Evolutionary conservation across 139 green algal genomes (phyloP).

Genomic region (Chlamydomonas urium): DNA sequence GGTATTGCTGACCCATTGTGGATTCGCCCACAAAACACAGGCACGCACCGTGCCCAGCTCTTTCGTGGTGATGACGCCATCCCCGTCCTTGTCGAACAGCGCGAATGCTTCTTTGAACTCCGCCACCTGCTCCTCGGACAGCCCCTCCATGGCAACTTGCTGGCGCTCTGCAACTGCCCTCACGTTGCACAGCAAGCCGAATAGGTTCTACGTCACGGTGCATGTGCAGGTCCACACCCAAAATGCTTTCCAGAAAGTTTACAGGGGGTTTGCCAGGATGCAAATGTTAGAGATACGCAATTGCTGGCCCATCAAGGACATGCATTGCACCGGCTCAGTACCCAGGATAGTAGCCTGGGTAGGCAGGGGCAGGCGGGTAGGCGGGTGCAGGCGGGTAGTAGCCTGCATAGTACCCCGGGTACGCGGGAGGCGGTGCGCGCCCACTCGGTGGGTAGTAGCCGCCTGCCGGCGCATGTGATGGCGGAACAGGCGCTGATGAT

Average conservation of each 20-base stretch:
- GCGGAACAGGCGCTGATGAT: not conserved
- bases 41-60: constrained; percentile 26
- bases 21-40: too few relatives aligned
- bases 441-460: not conserved
- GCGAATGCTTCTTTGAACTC: constrained; percentile 65
- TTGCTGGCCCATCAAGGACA: too few relatives aligned
- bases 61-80: constrained; percentile 36
- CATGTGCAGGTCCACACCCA: not conserved
- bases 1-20: too few relatives aligned
- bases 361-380: not conserved
- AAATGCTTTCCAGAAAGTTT: not conserved
- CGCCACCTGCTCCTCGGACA: constrained; percentile 54
- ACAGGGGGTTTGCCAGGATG: not conserved
- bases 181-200: too few relatives aligned
- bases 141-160: too few relatives aligned
- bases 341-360: not conserved
- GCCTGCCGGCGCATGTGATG: not conserved
- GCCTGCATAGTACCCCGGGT: constrained; percentile 6
- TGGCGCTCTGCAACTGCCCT: too few relatives aligned
- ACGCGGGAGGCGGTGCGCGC: not conserved
- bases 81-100: constrained; percentile 60
- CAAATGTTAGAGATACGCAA: not conserved
- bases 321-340: too few relatives aligned
- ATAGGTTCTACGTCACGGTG: too few relatives aligned
- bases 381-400: constrained; percentile 1